Conservation (phyloP, 2,329 filamentous ascomycete genomes). For the Celoporthe dispersa region DNA sequence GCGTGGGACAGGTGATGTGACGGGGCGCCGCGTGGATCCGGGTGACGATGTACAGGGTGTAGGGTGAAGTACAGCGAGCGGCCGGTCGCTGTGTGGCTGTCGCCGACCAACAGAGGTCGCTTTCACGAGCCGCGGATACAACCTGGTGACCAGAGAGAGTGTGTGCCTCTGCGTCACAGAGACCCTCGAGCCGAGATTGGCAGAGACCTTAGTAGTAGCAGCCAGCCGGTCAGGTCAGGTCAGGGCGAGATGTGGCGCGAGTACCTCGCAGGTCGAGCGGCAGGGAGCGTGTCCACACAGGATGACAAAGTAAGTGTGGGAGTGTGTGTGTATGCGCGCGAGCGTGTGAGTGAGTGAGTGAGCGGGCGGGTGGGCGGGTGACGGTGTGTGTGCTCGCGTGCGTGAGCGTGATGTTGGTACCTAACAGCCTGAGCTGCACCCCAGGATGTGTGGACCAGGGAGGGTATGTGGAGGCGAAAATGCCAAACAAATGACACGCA, state of each 20-base stretch:
- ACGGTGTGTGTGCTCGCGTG: background rate
- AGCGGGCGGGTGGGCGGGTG: background rate
- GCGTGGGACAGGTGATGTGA: constrained; percentile 29
- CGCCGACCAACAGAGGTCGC: constrained; percentile 14
- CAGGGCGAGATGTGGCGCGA: background rate
- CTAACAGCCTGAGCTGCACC: constrained; percentile 14
- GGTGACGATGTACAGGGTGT: constrained; percentile 24
- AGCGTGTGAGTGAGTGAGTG: background rate
- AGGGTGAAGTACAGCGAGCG: constrained; percentile 19
- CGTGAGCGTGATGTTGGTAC: constrained; percentile 15
- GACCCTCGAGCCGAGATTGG: constrained; percentile 9
- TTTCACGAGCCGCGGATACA: constrained; percentile 22
- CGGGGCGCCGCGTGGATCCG: constrained; percentile 25
- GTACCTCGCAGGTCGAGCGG: constrained; percentile 25
- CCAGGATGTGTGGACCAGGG: constrained; percentile 16
- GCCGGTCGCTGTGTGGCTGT: constrained; percentile 16
- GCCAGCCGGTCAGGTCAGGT: constrained; percentile 10
- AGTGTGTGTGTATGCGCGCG: background rate
- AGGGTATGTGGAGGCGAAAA: constrained; percentile 28
- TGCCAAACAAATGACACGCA: constrained; percentile 29
- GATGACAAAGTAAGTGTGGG: background rate
- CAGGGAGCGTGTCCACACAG: constrained; percentile 9
- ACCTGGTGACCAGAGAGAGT: constrained; percentile 15
- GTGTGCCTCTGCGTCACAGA: constrained; percentile 21
- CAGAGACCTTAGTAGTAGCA: constrained; percentile 11